These are phyloP conservation scores for Dalbergia cochinchinensis DNA, from an alignment of 306 rosid genomes.

Conservation along the genomic window DNA sequence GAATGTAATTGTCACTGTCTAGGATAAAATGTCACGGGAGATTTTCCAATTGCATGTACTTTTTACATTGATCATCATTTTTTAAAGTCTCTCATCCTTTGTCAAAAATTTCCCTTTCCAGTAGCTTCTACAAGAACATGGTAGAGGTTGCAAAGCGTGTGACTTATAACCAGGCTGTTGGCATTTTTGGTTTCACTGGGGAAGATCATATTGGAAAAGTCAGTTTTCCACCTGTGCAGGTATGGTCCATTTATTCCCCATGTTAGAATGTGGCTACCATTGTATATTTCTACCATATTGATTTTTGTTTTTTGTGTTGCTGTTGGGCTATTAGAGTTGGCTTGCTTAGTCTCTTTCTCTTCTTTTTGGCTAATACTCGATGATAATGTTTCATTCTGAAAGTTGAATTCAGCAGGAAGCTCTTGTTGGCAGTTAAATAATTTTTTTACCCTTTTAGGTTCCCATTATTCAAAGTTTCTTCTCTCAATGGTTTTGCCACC, in stretches of 20 bases:
- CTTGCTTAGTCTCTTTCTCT: background rate
- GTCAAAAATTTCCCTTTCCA: constrained; percentile 52
- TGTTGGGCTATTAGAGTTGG: constrained; percentile 9
- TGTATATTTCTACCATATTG: constrained; percentile 13
- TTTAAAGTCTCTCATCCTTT: background rate
- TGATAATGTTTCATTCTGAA: background rate
- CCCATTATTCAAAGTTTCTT: background rate
- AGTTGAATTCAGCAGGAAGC: constrained; percentile 6
- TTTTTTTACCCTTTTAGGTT: background rate
- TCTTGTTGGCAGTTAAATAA: background rate
- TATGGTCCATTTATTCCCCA: constrained; percentile 45
- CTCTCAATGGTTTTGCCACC: background rate
- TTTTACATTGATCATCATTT: background rate
- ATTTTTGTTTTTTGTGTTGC: background rate
- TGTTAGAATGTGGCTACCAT: background rate
- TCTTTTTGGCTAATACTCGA: background rate
- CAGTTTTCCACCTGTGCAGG: constrained; percentile 96
- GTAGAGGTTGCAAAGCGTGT: constrained; percentile 80
- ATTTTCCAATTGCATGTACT: background rate
- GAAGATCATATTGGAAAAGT: constrained; percentile 98
- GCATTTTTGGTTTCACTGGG: constrained; percentile 87
- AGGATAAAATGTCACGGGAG: background rate
- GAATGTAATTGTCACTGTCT: background rate
- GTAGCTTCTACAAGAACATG: constrained; percentile 91
- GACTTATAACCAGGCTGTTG: constrained; percentile 91